Conservation (phyloP, 2,329 filamentous ascomycete genomes). For the Periconia digitata region DNA sequence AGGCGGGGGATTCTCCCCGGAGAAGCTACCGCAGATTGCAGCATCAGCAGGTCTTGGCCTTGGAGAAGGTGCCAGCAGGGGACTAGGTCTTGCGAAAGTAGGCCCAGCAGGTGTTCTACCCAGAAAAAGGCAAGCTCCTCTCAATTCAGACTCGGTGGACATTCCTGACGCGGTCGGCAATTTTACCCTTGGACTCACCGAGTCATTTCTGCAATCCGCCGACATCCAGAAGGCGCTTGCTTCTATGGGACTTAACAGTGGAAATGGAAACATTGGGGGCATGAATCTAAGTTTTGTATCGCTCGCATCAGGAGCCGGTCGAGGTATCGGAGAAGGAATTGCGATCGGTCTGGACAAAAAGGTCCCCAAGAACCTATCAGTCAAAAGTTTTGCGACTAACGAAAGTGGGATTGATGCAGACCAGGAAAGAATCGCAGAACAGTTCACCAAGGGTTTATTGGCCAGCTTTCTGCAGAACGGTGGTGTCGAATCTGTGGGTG, state of each 20-base stretch:
- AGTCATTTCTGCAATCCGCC: conserved; percentile 24
- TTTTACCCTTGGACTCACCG: conserved; percentile 28
- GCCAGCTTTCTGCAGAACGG: conserved; percentile 28
- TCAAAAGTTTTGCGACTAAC: conserved; percentile 2
- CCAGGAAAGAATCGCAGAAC: conserved; percentile 14
- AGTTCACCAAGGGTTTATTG: conserved; percentile 24
- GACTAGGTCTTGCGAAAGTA: conserved; percentile 17
- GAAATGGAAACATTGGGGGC: not conserved
- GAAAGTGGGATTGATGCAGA: conserved; percentile 10
- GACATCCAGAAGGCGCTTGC: conserved; percentile 16
- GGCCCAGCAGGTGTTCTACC: not conserved
- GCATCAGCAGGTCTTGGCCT: conserved; percentile 28
- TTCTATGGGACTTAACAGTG: not conserved
- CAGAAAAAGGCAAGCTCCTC: conserved; percentile 13
- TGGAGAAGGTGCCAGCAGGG: conserved; percentile 28
- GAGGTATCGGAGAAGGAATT: conserved; percentile 28
- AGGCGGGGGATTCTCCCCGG: conserved; percentile 8
- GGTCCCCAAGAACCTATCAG: conserved; percentile 2
- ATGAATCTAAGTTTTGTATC: conserved; percentile 20
- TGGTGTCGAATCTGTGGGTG: conserved; percentile 10
- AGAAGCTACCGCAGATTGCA: conserved; percentile 24
- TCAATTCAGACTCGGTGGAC: conserved; percentile 13
- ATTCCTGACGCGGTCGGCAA: conserved; percentile 19
- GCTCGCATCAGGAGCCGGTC: conserved; percentile 30
- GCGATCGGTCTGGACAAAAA: conserved; percentile 24